Conservation (phyloP, 257 asterid species). For the Mitragyna speciosa region DNA sequence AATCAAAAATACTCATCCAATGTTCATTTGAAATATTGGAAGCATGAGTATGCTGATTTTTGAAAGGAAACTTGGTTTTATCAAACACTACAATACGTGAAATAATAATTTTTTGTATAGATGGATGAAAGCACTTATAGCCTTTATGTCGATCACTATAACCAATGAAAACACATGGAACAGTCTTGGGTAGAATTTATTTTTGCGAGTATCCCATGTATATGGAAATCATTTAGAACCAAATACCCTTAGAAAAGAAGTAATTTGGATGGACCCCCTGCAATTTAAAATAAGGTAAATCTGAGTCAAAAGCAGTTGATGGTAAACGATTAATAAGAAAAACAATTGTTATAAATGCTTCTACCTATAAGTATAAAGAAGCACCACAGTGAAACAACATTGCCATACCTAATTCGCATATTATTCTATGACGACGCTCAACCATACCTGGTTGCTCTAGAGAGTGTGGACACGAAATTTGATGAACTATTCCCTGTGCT, state of each 20-base stretch:
- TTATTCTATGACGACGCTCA: neutral
- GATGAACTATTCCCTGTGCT: neutral
- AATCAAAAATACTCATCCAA: no score
- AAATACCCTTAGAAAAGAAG: neutral
- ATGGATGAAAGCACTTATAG: neutral
- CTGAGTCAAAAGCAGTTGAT: neutral
- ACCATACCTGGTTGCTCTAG: neutral
- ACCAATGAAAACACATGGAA: neutral
- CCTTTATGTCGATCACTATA: neutral
- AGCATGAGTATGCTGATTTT: no score
- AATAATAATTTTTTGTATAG: no score
- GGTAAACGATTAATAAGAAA: neutral
- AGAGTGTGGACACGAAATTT: neutral
- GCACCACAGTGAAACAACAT: neutral
- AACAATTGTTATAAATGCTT: neutral
- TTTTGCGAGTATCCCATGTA: neutral
- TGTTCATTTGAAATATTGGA: no score
- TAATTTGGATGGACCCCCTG: neutral
- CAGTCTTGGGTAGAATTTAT: neutral
- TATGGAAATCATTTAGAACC: conserved; percentile 7
- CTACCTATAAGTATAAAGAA: neutral
- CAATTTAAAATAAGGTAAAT: neutral
- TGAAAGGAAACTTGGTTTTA: no score
- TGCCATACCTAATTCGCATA: neutral
- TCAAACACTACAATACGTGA: neutral